Conservation (phyloP, 192 early-diverging fungal species). For the Physocladia obscura region DNA sequence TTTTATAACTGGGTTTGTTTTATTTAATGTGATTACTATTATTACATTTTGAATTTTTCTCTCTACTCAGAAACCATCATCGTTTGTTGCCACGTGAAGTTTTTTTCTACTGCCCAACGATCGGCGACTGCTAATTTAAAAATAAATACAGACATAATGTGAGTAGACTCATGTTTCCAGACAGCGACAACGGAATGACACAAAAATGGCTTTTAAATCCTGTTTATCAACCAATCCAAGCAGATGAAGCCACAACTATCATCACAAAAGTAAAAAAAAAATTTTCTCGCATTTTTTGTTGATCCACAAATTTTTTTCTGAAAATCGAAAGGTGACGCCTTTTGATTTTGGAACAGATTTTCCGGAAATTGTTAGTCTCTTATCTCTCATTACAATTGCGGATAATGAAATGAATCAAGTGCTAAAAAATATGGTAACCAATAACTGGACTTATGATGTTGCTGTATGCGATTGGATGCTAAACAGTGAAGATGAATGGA, state of each 20-base stretch:
- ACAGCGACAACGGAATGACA: not conserved
- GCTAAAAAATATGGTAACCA: not conserved
- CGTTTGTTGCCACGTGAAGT: constrained; percentile 25
- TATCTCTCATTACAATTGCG: constrained; percentile 10
- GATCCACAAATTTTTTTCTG: too few species aligned
- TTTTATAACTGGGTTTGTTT: constrained; percentile 28
- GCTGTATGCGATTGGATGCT: constrained; percentile 26
- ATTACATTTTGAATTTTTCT: not conserved
- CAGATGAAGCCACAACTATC: constrained; percentile 5
- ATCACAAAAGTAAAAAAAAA: constrained; percentile 10
- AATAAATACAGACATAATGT: constrained; percentile 6
- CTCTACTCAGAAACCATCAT: constrained; percentile 16
- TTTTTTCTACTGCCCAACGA: not conserved
- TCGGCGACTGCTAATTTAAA: not conserved
- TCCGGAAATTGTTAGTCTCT: constrained; percentile 7
- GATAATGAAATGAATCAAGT: constrained; percentile 15
- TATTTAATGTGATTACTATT: not conserved
- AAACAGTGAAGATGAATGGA: constrained; percentile 5
- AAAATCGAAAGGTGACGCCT: not conserved
- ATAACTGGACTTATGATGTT: constrained; percentile 23
- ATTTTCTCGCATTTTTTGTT: not conserved
- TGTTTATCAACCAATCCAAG: not conserved
- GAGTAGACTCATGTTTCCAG: constrained; percentile 23
- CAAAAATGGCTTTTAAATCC: constrained; percentile 16
- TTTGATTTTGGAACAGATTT: not conserved